These are phyloP conservation scores for Schwanniomyces etchellsii DNA, from an alignment of 1,139 yeast genomes.

Conservation along the genomic window DNA sequence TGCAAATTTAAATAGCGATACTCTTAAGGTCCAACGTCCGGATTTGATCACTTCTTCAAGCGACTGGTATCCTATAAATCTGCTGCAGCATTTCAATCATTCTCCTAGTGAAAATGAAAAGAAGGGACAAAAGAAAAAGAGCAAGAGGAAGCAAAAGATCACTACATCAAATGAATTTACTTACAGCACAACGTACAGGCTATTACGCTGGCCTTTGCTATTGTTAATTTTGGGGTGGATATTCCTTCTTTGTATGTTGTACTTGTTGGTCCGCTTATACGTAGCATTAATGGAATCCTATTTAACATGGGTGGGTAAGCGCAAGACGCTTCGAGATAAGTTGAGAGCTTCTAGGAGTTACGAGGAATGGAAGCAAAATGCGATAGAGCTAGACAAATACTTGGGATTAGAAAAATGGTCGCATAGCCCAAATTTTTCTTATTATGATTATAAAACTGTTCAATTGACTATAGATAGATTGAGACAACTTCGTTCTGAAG, in stretches of 20 bases:
- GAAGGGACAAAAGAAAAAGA: slow-evolving; percentile 2
- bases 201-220: slow-evolving; percentile 65
- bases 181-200: slow-evolving; percentile 42
- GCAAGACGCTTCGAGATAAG: slow-evolving; percentile 43
- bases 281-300: slow-evolving; percentile 61
- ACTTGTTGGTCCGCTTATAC: slow-evolving; percentile 50
- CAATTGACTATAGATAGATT: slow-evolving; percentile 45
- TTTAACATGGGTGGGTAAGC: slow-evolving; percentile 55
- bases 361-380: slow-evolving; percentile 59
- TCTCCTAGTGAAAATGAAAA: slow-evolving; percentile 1
- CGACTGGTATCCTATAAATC: slow-evolving; percentile 64
- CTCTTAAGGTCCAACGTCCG: slow-evolving; percentile 4
- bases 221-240: slow-evolving; percentile 52
- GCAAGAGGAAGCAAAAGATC: slow-evolving; percentile 1
- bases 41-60: slow-evolving; percentile 49
- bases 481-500: slow-evolving; percentile 23
- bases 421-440: slow-evolving; percentile 53
- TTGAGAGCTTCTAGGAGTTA: slow-evolving; percentile 47
- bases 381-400: slow-evolving; percentile 50
- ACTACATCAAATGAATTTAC: slow-evolving; percentile 36
- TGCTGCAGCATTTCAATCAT: slow-evolving; percentile 4
- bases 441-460: slow-evolving; percentile 64
- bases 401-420: slow-evolving; percentile 64
- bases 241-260: slow-evolving; percentile 39
- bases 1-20: background rate